Percentiles rank a stretch among this genome's conserved stretches.
Evolutionary conservation across 139 green algal species (phyloP).

Genomic region (Tetradesmus obliquus): DNA sequence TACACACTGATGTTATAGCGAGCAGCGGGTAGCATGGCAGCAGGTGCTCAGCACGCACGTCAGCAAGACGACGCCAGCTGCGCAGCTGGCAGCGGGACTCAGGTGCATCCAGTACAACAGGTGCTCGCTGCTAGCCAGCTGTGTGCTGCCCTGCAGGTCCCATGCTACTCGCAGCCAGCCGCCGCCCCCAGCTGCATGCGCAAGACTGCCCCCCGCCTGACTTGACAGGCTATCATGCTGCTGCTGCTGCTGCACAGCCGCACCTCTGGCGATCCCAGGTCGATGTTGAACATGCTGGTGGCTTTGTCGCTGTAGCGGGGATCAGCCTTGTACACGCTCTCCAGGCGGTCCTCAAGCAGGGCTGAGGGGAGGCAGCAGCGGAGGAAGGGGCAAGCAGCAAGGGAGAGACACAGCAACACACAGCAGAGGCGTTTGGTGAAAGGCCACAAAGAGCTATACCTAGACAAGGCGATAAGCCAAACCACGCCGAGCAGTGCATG

Average conservation of each 20-base stretch:
- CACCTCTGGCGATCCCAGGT: constrained; percentile 85
- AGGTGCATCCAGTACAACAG: not conserved
- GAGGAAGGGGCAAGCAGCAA: not conserved
- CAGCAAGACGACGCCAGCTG: not conserved
- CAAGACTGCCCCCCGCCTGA: not conserved
- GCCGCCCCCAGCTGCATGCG: not conserved
- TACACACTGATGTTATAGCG: not conserved
- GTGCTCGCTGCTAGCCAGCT: not conserved
- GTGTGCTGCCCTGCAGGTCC: no score
- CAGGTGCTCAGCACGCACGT: not conserved
- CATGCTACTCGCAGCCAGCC: not conserved
- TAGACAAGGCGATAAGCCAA: no score
- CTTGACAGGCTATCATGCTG: not conserved
- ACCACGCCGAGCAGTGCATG: no score
- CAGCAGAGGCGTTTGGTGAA: not conserved
- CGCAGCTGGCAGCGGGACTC: not conserved
- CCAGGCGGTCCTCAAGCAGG: constrained; percentile 89
- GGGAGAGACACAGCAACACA: not conserved
- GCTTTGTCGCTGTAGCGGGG: constrained; percentile 87
- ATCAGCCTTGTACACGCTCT: constrained; percentile 90
- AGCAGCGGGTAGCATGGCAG: not conserved
- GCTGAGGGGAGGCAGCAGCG: constrained; percentile 42
- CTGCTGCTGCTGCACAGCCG: not conserved
- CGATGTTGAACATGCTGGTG: constrained; percentile 80
- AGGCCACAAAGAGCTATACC: no score